phyloP scores from a whole-genome alignment of 768 basidiomycete genomes.

The Leucocoprinus sp. region DNA sequence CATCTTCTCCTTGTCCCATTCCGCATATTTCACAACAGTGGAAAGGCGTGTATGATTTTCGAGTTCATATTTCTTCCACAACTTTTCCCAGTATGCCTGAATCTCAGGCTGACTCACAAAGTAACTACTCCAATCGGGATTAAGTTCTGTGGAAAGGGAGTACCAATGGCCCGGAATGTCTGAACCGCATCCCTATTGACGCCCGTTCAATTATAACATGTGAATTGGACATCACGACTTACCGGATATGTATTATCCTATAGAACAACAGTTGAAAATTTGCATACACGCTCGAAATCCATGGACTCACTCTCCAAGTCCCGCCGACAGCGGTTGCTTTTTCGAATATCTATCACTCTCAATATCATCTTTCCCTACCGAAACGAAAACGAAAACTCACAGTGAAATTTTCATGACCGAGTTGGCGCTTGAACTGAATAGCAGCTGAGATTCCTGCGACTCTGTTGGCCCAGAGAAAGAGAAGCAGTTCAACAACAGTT shows the following conservation, averaged over 20 bases:
- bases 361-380: not conserved
- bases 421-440: slow-evolving; percentile 30
- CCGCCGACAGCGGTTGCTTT: slow-evolving; percentile 38
- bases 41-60: slow-evolving; percentile 33
- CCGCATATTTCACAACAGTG: slow-evolving; percentile 32
- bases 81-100: slow-evolving; percentile 32
- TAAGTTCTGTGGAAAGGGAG: slow-evolving; percentile 40
- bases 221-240: not conserved
- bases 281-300: not conserved
- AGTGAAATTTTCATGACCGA: slow-evolving; percentile 31
- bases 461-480: slow-evolving; percentile 17
- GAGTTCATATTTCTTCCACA: slow-evolving; percentile 35
- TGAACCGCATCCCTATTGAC: slow-evolving; percentile 33
- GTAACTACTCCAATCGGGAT: slow-evolving; percentile 35
- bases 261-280: not conserved
- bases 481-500: no score
- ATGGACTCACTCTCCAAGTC: slow-evolving; percentile 39
- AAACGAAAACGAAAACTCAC: slow-evolving; percentile 19
- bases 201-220: not conserved
- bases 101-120: slow-evolving; percentile 35
- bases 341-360: slow-evolving; percentile 35
- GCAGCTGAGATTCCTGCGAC: slow-evolving; percentile 40
- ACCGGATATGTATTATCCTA: slow-evolving; percentile 32
- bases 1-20: slow-evolving; percentile 31
- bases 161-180: slow-evolving; percentile 36